Evolutionary conservation across 495 filamentous ascomycete species (phyloP).

Genomic region (Aspergillus diversus): DNA sequence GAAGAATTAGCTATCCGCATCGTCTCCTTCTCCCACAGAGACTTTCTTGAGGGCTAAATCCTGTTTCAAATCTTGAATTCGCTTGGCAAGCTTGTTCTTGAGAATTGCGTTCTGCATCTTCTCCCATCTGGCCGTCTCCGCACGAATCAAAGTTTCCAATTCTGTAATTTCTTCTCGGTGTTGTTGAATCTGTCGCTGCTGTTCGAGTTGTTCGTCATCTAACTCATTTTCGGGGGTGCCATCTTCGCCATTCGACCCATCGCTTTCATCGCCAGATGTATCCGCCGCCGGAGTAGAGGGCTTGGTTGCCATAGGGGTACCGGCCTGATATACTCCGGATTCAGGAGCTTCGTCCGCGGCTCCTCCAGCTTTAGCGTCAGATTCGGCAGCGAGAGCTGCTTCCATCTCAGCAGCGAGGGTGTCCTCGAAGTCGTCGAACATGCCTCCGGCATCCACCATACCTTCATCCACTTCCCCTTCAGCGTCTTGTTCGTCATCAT

Average conservation of each 20-base stretch:
- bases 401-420: slow-evolving; percentile 58
- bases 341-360: slow-evolving; percentile 23
- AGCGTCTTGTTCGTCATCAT: slow-evolving; percentile 59
- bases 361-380: slow-evolving; percentile 46
- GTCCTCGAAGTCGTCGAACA: slow-evolving; percentile 65
- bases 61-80: slow-evolving; percentile 51
- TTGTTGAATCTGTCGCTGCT: slow-evolving; percentile 51
- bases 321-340: slow-evolving; percentile 33
- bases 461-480: slow-evolving; percentile 55
- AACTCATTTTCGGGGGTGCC: slow-evolving; percentile 60
- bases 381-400: slow-evolving; percentile 54
- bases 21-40: slow-evolving; percentile 48
- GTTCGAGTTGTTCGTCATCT: slow-evolving; percentile 56
- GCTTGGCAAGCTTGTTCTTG: slow-evolving; percentile 53
- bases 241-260: slow-evolving; percentile 63
- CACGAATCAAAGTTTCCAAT: slow-evolving; percentile 49
- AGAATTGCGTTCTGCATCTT: slow-evolving; percentile 49
- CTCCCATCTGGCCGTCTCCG: slow-evolving; percentile 48
- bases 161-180: slow-evolving; percentile 55
- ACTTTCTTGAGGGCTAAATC: slow-evolving; percentile 54
- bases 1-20: slow-evolving; percentile 32
- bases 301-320: slow-evolving; percentile 39
- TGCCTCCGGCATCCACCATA: slow-evolving; percentile 43
- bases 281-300: slow-evolving; percentile 47
- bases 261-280: slow-evolving; percentile 51